Base-by-base conservation (phyloP, 441 rosid species). In the Erodium moschatum region DNA sequence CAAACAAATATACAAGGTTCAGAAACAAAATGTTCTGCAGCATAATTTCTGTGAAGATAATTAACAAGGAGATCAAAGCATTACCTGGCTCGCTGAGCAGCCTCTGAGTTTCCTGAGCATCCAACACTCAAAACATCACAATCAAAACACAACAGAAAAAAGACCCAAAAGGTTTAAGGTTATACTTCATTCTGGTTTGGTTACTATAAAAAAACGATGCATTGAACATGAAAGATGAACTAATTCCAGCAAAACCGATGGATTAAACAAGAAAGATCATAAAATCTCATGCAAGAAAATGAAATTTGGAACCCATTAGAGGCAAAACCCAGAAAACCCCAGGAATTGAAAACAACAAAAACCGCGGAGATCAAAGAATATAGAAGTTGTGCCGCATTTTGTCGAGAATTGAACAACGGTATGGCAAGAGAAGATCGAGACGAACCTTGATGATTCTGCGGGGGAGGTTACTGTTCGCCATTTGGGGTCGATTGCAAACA, bases 81-180 rank as follows among this genome's bases (percentile, higher is more conserved):
- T 74, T 48, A 91, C 98, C 98, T 42, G 98, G 98, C 74, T 93
- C 98, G 68, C 98, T 93, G 67, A 93, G 96, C 5, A 93, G 95
- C 72, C 98, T 96, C 73, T 91, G 97, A 65, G 98, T 93, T 86
- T 93, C 98, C 98, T 93, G 81, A 7, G 7, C 10, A 40, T 0
- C 6, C 15, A 46, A 46, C 52, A 46, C 11, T 0, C 2, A 48
- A 48, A 48, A 48, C 4, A 48, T 48, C 56, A 48, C 18, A 48
- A 48, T 48, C 56, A 48, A 40, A 40, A 1, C n/a, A 44, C 9
- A 15, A 0, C 9, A 52, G 1, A 52, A 15, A 52, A 29, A 29
- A 29, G 31, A 29, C 60, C 60, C 19, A 6, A 52, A 52, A 16
- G 60, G 6, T 2, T n/a, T 52, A 0, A 15, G 16, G 15, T 52